These are phyloP conservation scores for Venturia effusa DNA, from an alignment of 2,329 filamentous ascomycete genomes.

Conservation along the genomic window DNA sequence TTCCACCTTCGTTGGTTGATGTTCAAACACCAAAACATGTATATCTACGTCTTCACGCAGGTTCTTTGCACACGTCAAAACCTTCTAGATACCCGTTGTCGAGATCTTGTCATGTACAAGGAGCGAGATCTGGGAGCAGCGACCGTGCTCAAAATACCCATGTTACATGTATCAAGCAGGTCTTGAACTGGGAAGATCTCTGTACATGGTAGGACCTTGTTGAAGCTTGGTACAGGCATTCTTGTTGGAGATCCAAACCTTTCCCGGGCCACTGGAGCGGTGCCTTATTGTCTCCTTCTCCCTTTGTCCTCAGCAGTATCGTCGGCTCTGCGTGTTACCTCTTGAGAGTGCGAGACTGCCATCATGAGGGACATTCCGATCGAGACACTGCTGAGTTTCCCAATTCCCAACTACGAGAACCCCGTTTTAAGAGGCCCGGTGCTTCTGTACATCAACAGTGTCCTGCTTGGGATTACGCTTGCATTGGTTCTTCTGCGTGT, in stretches of 20 bases:
- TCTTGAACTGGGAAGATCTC: not conserved
- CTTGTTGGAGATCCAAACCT: not conserved
- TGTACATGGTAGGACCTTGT: not conserved
- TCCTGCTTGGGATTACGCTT: conserved; percentile 19
- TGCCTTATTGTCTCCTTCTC: not conserved
- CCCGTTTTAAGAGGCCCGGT: conserved; percentile 6
- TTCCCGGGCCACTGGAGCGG: not conserved
- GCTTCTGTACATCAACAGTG: conserved; percentile 5
- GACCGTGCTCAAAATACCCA: not conserved
- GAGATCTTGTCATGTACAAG: not conserved
- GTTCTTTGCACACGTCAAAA: not conserved
- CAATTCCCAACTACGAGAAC: conserved; percentile 8
- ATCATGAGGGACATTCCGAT: conserved; percentile 9
- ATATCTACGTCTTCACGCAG: not conserved
- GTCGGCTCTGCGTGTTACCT: not conserved
- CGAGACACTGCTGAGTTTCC: not conserved
- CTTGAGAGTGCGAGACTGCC: not conserved
- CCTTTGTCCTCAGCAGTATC: not conserved
- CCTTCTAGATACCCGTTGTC: not conserved
- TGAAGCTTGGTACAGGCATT: not conserved
- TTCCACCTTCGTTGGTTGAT: too few relatives aligned
- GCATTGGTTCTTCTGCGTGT: conserved; percentile 27
- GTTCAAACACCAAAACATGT: not conserved
- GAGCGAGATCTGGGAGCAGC: not conserved
- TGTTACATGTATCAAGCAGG: too few relatives aligned